Conservation (phyloP, 2,329 filamentous ascomycete genomes). For the Emmonsia crescens region DNA sequence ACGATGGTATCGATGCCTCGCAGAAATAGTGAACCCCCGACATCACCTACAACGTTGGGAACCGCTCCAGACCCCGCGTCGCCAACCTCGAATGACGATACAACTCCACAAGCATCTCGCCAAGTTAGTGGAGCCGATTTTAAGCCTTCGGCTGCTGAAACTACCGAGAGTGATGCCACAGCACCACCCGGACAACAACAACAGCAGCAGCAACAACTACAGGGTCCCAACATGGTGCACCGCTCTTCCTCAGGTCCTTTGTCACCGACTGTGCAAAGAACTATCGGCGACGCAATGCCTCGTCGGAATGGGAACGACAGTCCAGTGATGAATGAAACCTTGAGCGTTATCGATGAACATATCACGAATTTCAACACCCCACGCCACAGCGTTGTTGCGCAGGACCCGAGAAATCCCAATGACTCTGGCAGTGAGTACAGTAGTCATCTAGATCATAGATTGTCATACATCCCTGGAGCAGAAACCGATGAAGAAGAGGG, state of each 20-base stretch:
- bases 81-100: constrained; percentile 24
- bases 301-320: constrained; percentile 48
- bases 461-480: constrained; percentile 77
- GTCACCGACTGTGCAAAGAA: constrained; percentile 31
- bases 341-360: constrained; percentile 94
- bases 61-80: constrained; percentile 16
- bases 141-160: constrained; percentile 15
- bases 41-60: neutral
- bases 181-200: constrained; percentile 13
- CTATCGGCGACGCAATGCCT: constrained; percentile 37
- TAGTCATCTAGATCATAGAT: constrained; percentile 59
- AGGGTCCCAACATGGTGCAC: constrained; percentile 26
- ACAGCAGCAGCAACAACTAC: constrained; percentile 16
- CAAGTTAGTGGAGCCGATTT: constrained; percentile 26
- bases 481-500: constrained; percentile 88
- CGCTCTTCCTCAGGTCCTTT: constrained; percentile 26
- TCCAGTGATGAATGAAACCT: constrained; percentile 82
- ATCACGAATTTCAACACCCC: constrained; percentile 73
- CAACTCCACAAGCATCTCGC: constrained; percentile 32
- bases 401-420: constrained; percentile 43
- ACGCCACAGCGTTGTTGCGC: constrained; percentile 41
- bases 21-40: neutral
- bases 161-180: constrained; percentile 4
- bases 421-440: constrained; percentile 90
- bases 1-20: neutral